phyloP scores from a whole-genome alignment of 495 filamentous ascomycete species.

The Tuber brumale region DNA sequence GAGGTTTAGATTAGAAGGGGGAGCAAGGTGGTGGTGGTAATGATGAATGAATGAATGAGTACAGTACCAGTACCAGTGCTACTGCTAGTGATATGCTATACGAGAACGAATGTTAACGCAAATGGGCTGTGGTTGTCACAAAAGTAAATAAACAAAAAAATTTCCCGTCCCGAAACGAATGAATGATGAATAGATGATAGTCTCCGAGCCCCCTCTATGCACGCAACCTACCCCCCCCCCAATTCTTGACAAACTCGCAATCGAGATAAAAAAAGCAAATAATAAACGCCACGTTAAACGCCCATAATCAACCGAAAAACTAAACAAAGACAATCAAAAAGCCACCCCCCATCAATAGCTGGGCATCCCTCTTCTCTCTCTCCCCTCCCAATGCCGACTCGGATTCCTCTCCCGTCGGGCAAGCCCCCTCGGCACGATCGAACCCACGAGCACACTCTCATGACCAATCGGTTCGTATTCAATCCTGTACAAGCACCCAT shows the following conservation, averaged over 20 bases:
- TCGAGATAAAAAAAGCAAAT: slow-evolving; percentile 11
- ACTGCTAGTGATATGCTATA: not conserved
- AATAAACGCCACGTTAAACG: slow-evolving; percentile 12
- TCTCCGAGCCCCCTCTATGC: not conserved
- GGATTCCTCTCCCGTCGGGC: slow-evolving; percentile 18
- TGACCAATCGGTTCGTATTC: slow-evolving; percentile 42
- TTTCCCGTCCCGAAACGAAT: slow-evolving; percentile 5
- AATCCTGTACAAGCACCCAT: slow-evolving; percentile 34
- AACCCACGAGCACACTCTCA: slow-evolving; percentile 33
- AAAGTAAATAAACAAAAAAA: not conserved
- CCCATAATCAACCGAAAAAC: slow-evolving; percentile 3
- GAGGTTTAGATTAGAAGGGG: not conserved
- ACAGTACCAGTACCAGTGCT: not conserved
- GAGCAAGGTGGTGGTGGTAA: not conserved
- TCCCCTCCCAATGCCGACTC: slow-evolving; percentile 29
- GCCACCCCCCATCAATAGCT: not conserved
- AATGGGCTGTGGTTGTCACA: not conserved
- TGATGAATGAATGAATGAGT: not conserved
- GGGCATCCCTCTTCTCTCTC: slow-evolving; percentile 9
- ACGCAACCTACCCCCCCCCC: not conserved
- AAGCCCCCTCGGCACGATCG: slow-evolving; percentile 17
- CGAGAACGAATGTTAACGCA: not conserved
- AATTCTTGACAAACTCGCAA: slow-evolving; percentile 12
- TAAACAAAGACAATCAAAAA: not conserved
- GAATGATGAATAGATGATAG: not conserved